Evolutionary conservation across 2,329 filamentous ascomycete genomes (phyloP).

Genomic region (Penicillium sp.): DNA sequence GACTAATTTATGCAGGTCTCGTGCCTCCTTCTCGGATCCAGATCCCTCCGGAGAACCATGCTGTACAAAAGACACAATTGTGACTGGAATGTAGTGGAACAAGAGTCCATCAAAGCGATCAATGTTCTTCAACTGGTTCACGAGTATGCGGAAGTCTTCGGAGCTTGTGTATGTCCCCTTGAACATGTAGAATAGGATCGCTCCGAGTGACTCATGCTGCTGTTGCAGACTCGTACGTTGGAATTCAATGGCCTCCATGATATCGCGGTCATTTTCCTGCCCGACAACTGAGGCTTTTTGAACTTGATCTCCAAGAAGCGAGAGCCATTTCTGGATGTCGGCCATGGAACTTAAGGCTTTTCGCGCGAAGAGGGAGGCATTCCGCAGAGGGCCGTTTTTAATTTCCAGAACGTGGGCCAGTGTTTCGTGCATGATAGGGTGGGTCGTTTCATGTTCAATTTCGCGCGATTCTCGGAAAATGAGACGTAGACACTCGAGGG

Average conservation of each 20-base stretch:
- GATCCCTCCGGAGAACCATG: slow-evolving; percentile 77
- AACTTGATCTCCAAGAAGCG: slow-evolving; percentile 71
- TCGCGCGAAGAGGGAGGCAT: slow-evolving; percentile 65
- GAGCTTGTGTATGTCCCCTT: slow-evolving; percentile 70
- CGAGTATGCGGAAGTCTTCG: slow-evolving; percentile 71
- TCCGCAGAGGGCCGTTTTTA: slow-evolving; percentile 47
- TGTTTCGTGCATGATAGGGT: slow-evolving; percentile 57
- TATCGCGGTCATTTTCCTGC: slow-evolving; percentile 61
- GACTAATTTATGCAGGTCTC: slow-evolving; percentile 68
- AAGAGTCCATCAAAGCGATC: slow-evolving; percentile 73
- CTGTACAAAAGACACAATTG: slow-evolving; percentile 73
- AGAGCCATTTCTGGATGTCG: slow-evolving; percentile 74
- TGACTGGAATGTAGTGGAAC: slow-evolving; percentile 79
- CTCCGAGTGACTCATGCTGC: slow-evolving; percentile 84
- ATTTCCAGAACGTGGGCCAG: slow-evolving; percentile 60
- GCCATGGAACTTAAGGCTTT: slow-evolving; percentile 76
- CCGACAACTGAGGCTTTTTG: slow-evolving; percentile 75
- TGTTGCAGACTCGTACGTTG: slow-evolving; percentile 77
- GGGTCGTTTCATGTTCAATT: slow-evolving; percentile 57
- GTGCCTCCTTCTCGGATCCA: slow-evolving; percentile 65
- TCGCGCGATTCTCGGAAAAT: slow-evolving; percentile 69
- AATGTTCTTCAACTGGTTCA: slow-evolving; percentile 65
- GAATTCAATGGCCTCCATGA: slow-evolving; percentile 75
- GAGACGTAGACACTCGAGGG: slow-evolving; percentile 80
- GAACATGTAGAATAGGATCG: slow-evolving; percentile 76